Evolutionary conservation across 192 early-diverging fungal species (phyloP).

Genomic region (Piromyces finnis): DNA sequence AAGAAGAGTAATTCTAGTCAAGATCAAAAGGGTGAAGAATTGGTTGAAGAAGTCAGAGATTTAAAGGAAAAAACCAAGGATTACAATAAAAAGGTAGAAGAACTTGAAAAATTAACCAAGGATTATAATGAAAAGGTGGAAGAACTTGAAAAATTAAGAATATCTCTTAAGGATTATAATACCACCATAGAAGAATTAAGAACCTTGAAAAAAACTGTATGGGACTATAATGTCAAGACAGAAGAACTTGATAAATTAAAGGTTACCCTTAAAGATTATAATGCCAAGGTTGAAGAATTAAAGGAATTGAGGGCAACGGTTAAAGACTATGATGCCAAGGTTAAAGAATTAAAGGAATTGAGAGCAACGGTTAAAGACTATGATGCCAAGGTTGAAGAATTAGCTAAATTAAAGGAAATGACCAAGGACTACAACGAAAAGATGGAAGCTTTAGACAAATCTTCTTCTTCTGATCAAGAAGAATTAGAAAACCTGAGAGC

Average conservation of each 20-base stretch:
- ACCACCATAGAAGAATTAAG: neutral
- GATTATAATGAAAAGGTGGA: neutral
- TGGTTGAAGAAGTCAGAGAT: neutral
- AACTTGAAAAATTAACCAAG: neutral
- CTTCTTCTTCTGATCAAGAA: no score
- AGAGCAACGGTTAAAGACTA: neutral
- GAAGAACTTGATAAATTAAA: neutral
- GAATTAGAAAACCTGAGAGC: no score
- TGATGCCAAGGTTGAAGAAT: neutral
- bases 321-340: neutral
- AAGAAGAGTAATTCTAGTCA: neutral
- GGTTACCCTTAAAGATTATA: neutral
- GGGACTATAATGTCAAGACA: neutral
- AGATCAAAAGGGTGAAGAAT: neutral
- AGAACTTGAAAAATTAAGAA: neutral
- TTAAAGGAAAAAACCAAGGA: neutral
- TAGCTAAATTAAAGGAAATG: no score
- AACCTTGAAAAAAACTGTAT: neutral
- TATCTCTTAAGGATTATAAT: neutral
- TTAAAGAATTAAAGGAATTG: neutral
- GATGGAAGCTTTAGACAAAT: neutral
- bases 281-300: neutral
- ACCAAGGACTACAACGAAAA: neutral
- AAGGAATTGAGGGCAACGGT: neutral
- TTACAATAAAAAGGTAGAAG: neutral